These are phyloP conservation scores for Pleurotus salmoneostramineus DNA, from an alignment of 768 basidiomycete species.

Conservation along the genomic window DNA sequence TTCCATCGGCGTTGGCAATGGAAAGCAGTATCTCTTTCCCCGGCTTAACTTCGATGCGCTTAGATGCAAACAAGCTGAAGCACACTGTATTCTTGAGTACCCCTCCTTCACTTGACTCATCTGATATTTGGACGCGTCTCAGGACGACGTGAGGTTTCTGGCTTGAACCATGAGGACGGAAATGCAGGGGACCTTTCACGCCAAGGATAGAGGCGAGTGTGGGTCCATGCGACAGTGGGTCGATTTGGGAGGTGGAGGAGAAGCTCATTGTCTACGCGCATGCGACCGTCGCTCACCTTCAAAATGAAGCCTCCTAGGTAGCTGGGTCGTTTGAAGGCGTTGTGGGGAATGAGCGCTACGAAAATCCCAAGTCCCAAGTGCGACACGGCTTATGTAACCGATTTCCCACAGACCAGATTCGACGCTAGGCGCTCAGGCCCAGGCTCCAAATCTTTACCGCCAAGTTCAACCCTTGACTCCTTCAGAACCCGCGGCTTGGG, in stretches of 20 bases:
- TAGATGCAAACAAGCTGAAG: slow-evolving; percentile 65
- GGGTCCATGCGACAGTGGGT: slow-evolving; percentile 19
- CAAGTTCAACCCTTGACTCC: no score
- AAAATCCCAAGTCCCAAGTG: not conserved
- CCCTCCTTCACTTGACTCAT: slow-evolving; percentile 39
- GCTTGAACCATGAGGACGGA: slow-evolving; percentile 61
- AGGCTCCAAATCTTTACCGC: no score
- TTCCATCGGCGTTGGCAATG: slow-evolving; percentile 46
- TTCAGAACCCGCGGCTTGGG: no score
- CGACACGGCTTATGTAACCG: not conserved
- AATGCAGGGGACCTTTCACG: slow-evolving; percentile 56
- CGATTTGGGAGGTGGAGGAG: slow-evolving; percentile 31
- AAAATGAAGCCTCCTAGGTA: not conserved
- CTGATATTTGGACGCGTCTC: slow-evolving; percentile 51
- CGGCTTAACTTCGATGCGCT: slow-evolving; percentile 65
- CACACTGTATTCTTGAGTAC: slow-evolving; percentile 37
- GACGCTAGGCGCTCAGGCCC: no score
- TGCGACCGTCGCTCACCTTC: slow-evolving; percentile 5
- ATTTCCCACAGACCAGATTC: no score
- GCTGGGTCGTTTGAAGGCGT: not conserved
- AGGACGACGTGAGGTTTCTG: slow-evolving; percentile 69
- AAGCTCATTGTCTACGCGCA: slow-evolving; percentile 28
- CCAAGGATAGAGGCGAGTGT: slow-evolving; percentile 55
- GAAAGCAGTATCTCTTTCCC: slow-evolving; percentile 69
- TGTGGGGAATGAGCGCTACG: slow-evolving; percentile 2